These are phyloP conservation scores for Exophiala alcalophila DNA, from an alignment of 2,329 filamentous ascomycete species.

Conservation along the genomic window DNA sequence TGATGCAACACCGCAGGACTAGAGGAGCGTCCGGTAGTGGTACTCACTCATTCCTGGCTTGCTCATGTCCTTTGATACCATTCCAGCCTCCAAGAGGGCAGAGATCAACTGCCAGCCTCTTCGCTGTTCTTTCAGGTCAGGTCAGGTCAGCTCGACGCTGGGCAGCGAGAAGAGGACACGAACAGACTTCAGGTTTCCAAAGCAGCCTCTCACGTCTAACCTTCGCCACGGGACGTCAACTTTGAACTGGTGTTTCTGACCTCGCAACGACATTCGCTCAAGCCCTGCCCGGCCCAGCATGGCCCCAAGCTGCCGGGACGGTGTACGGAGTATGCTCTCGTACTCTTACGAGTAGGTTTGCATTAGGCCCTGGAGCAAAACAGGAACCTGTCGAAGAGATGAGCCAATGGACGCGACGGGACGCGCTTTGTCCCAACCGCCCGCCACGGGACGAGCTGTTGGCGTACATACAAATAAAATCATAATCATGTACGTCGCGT, in stretches of 20 bases:
- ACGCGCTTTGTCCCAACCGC: constrained; percentile 24
- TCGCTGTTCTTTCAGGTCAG: too few relatives aligned
- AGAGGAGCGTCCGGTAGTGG: constrained; percentile 3
- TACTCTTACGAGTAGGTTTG: too few relatives aligned
- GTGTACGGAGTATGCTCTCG: too few relatives aligned
- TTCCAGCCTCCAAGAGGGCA: too few relatives aligned
- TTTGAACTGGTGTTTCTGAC: constrained; percentile 19
- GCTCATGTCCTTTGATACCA: constrained; percentile 15
- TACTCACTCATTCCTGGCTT: constrained; percentile 6
- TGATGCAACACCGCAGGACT: constrained; percentile 11
- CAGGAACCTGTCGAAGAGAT: constrained; percentile 22
- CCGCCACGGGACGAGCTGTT: constrained; percentile 25
- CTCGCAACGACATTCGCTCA: constrained; percentile 23
- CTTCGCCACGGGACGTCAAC: constrained; percentile 17
- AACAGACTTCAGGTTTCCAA: too few relatives aligned
- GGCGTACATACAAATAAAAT: too few relatives aligned
- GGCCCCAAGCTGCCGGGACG: constrained; percentile 23
- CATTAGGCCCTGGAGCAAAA: constrained; percentile 25
- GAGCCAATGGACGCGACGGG: constrained; percentile 25
- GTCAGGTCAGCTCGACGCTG: too few relatives aligned
- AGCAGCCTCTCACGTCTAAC: too few relatives aligned
- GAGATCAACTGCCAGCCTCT: too few relatives aligned
- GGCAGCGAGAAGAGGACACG: too few relatives aligned
- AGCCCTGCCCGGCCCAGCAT: constrained; percentile 13
- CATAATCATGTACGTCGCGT: too few relatives aligned